Base-by-base conservation (phyloP, 225 moss, liverwort and hornwort species). In the Sphagnum contortum region DNA sequence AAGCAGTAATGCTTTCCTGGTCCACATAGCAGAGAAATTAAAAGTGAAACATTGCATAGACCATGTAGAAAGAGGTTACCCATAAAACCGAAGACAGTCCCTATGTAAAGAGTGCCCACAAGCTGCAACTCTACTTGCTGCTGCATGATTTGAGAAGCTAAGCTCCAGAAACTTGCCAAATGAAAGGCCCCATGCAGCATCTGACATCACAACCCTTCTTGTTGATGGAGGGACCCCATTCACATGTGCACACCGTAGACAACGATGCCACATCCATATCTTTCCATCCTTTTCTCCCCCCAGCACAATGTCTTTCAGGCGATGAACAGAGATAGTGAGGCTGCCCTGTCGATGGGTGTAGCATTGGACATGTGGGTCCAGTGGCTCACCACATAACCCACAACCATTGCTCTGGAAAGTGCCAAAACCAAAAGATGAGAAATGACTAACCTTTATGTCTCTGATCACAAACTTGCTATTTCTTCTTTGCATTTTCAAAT, bases 231-330 rank as follows among this genome's bases (percentile, higher is more conserved):
- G 95, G 67, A 92, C 81, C 44, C 88, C 89, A 67, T 77, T 72
- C 48, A 66, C 71, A 12, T 74, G 78, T 58, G 86, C 86, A 78
- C 95, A 95, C 69, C 78, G 82, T 48, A 92, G 91, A 71, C 95
- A 95, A 65, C 95, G 91, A 81, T 92, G 91, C 95, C 95, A 95
- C 95, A 95, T 95, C 95, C 95, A 95, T 68, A 95, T 87, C 77
- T 79, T 91, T 11, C 86, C 95, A 65, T 83, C 86, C 68, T 76
- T 89, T 69, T 94, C 95, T 51, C 95, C 91, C 51, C 86, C 76
- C 70, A 92, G 69, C 54, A 76, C 67, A 51, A 70, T 68, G 4
- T 76, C 79, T 49, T 78, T 79, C 50, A 81, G 29, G 58, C 81
- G 84, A 77, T 71, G 88, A 44, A 90, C 89, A 59, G 95, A 88